Conservation (phyloP, 2,329 filamentous ascomycete species). For the Ramichloridium luteum region DNA sequence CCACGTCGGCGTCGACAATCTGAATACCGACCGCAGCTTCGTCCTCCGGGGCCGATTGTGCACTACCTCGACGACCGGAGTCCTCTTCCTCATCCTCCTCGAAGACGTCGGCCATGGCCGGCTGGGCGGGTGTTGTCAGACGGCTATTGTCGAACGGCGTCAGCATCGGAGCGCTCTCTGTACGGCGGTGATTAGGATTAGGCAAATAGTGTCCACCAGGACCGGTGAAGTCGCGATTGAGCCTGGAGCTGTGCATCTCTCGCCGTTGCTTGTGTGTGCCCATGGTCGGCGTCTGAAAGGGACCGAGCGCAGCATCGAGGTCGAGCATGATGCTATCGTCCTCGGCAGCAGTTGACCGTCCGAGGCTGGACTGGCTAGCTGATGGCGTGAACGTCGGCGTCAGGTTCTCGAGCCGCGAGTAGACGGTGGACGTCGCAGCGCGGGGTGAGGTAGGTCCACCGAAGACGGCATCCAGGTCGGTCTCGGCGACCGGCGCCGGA, state of each 20-base stretch:
- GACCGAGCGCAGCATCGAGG: conserved; percentile 81
- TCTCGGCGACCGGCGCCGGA: conserved; percentile 17
- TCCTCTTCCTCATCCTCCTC: conserved; percentile 61
- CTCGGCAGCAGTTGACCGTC: conserved; percentile 7
- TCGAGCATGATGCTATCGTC: conserved; percentile 78
- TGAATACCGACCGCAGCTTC: conserved; percentile 18
- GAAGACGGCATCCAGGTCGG: conserved; percentile 23
- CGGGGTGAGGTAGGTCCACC: background rate
- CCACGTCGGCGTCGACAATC: conserved; percentile 20
- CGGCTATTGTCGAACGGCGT: conserved; percentile 52
- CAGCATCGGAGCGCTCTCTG: conserved; percentile 70
- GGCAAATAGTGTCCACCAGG: conserved; percentile 54
- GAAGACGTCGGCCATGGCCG: conserved; percentile 75
- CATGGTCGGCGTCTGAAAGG: conserved; percentile 66
- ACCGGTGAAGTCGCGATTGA: conserved; percentile 55
- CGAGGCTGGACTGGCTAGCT: conserved; percentile 7
- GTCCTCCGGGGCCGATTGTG: conserved; percentile 8
- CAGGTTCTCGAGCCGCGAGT: conserved; percentile 7
- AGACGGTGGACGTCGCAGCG: conserved; percentile 9
- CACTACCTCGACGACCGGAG: conserved; percentile 13
- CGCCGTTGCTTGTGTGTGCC: conserved; percentile 57
- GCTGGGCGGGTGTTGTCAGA: conserved; percentile 28
- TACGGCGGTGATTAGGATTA: conserved; percentile 46
- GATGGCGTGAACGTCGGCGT: conserved; percentile 10
- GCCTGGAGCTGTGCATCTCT: conserved; percentile 64